phyloP scores from a whole-genome alignment of 1,139 yeast genomes.

The Hemisphaericaspora xylanilytica region DNA sequence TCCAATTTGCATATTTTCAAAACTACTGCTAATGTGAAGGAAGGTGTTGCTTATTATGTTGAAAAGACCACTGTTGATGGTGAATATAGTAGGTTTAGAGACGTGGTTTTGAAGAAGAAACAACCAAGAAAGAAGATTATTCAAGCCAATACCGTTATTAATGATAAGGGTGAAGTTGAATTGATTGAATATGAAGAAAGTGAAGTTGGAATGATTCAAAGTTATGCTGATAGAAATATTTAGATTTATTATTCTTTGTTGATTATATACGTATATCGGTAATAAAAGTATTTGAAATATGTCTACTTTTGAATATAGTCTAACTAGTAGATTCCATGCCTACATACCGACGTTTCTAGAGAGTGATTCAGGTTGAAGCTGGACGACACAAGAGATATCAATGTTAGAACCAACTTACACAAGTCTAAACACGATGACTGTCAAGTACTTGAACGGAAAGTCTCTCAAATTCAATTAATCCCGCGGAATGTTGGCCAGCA shows the following conservation, averaged over 20 bases:
- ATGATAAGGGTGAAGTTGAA: conserved; percentile 38
- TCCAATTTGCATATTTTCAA: conserved; percentile 73
- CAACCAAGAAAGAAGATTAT: conserved; percentile 80
- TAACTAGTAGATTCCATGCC: too few relatives aligned
- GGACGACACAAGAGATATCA: too few relatives aligned
- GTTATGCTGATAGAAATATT: conserved; percentile 62
- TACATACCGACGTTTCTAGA: too few relatives aligned
- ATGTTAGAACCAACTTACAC: too few relatives aligned
- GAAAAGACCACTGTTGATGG: conserved; percentile 66
- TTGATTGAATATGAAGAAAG: conserved; percentile 72
- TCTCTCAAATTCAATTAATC: too few relatives aligned
- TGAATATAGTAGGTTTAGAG: conserved; percentile 64
- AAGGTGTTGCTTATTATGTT: conserved; percentile 61
- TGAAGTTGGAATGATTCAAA: conserved; percentile 74
- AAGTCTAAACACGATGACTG: too few relatives aligned
- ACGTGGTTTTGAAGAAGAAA: conserved; percentile 65
- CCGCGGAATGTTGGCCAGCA: too few relatives aligned
- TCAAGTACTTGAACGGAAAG: too few relatives aligned
- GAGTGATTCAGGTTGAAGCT: too few relatives aligned
- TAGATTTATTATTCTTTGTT: conserved; percentile 13
- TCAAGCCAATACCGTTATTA: conserved; percentile 68
- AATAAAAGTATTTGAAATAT: too few relatives aligned
- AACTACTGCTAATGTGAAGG: conserved; percentile 66
- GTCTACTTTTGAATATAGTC: too few relatives aligned
- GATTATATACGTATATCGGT: background rate